Evolutionary conservation across 2,329 filamentous ascomycete species (phyloP), one percentile per base, ranked within the genome.

Genomic region (Aspergillus terreus): DNA sequence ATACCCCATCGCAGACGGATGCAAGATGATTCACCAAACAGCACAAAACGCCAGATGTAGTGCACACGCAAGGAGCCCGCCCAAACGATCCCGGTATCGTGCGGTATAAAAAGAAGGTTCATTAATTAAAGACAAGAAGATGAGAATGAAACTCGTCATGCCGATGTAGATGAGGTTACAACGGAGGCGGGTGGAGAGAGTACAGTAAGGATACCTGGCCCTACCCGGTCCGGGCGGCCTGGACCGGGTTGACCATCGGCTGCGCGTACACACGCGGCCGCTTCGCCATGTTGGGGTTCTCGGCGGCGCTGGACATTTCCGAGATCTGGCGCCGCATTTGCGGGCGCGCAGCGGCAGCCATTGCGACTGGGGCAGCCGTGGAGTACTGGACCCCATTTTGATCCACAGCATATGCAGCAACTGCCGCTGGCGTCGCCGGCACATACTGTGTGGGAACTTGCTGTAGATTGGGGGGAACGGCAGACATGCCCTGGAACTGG

Each of bases 261-360:
- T 74, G 72, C 61, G 67, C 69, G 58, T 80, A 84, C 71, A 84
- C 77, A 50, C 82, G 79, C 62, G 82, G 82, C 57, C 82, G 76
- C 63, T 85, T 85, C 4, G 76, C 69, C 56, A 81, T 76, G 47
- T 74, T 76, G 61, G 78, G 70, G 23, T 75, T 74, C 10, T 79
- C 78, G 4, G 77, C 71, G 1, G 77, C 77, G 43, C 81, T 78
- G 2, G 79, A 76, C 51, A 85, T 82, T 30, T 84, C 82, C 2
- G 81, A 83, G n/a, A 84, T 78, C 50, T 82, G 80, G 58, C 82
- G 72, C 55, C 82, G 75, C 56, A 83, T 80, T 46, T 71, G 71
- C 35, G 66, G 68, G 25, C 64, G 66, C 43, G 62, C 54, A 35
- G 66, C 47, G 10, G 52, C 50, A 47, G 46, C 62, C 25, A 74